Percentiles rank a stretch among this genome's conserved stretches.
Conservation (phyloP, 306 rosid species). For the Dicorynia guianensis region DNA sequence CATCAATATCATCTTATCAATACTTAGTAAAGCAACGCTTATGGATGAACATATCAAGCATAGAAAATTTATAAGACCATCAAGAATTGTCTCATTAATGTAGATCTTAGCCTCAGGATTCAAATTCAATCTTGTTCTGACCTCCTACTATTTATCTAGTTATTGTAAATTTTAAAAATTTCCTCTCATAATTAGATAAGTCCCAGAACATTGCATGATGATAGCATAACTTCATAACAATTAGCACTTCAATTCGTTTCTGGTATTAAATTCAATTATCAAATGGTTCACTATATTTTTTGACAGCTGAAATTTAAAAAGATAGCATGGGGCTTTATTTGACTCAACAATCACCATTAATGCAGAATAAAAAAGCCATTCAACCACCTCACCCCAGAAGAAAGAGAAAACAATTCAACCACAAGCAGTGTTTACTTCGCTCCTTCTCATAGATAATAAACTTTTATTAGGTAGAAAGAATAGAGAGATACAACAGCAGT, state of each 20-base stretch:
- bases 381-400: too few relatives aligned
- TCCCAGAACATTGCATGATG: background rate
- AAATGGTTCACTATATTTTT: background rate
- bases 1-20: background rate
- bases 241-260: constrained; percentile 5
- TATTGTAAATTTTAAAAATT: background rate
- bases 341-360: too few relatives aligned
- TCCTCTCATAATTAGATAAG: background rate
- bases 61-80: background rate
- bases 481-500: too few relatives aligned
- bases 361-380: too few relatives aligned
- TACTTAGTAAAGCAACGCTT: background rate
- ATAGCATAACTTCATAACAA: background rate
- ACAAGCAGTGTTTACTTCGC: too few relatives aligned
- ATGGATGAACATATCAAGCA: background rate
- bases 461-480: too few relatives aligned
- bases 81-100: background rate
- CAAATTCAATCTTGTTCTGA: background rate
- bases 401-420: too few relatives aligned
- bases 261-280: background rate
- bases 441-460: too few relatives aligned
- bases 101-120: background rate
- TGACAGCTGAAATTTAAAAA: background rate
- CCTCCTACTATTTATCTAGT: background rate
- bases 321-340: constrained; percentile 6